These are phyloP conservation scores for Selaginella tamariscina DNA, from an alignment of 75 land plant species.

Conservation along the genomic window DNA sequence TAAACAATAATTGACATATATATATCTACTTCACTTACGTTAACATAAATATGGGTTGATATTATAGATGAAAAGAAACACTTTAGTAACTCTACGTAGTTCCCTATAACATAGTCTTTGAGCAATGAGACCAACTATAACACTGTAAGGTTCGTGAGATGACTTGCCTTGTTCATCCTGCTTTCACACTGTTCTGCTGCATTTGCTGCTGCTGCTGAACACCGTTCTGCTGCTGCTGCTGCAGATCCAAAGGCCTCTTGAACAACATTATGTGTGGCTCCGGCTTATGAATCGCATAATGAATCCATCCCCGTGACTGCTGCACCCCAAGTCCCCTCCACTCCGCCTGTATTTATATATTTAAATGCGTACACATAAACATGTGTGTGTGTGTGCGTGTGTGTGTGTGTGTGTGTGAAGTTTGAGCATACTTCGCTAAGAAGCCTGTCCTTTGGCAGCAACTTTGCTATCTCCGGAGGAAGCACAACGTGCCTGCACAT, in stretches of 20 bases:
- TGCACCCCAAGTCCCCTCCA: constrained; percentile 89
- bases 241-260: constrained; percentile 53
- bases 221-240: constrained; percentile 15
- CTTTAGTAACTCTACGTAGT: too few species aligned
- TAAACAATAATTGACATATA: too few species aligned
- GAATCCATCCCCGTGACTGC: constrained; percentile 90
- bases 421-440: constrained; percentile 79
- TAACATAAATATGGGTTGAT: too few species aligned
- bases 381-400: not conserved
- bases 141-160: too few species aligned
- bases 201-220: not conserved
- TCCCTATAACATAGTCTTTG: too few species aligned
- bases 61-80: too few species aligned
- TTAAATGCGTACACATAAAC: not conserved
- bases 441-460: constrained; percentile 75
- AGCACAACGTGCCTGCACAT: constrained; percentile 75
- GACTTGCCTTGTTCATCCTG: too few species aligned
- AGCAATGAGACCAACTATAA: too few species aligned
- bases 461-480: constrained; percentile 78
- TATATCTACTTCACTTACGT: too few species aligned
- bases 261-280: constrained; percentile 93
- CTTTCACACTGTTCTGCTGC: too few species aligned
- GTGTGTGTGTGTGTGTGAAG: too few species aligned
- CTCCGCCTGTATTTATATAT: constrained; percentile 27
- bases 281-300: constrained; percentile 77